These are phyloP conservation scores for Aphanomyces invadans DNA, from an alignment of 352 stramenopile genomes.

Conservation along the genomic window DNA sequence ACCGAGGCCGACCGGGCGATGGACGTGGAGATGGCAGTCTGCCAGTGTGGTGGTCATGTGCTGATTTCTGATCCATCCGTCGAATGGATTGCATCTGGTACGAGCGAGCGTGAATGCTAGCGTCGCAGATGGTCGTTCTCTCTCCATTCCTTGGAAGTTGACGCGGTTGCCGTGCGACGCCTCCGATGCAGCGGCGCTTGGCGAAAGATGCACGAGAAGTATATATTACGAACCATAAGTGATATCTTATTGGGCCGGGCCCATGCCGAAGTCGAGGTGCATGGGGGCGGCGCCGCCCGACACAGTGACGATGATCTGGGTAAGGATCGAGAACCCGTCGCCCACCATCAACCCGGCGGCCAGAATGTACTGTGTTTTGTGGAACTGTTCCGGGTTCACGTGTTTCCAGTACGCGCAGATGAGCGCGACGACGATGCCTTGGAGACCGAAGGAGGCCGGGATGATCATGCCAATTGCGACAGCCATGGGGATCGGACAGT, in stretches of 20 bases:
- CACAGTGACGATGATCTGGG: slow-evolving; percentile 21
- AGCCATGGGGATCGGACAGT: slow-evolving; percentile 16
- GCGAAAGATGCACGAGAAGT: too few species aligned
- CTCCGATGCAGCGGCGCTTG: too few species aligned
- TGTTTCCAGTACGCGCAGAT: slow-evolving; percentile 13
- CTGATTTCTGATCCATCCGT: too few species aligned
- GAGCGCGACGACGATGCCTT: slow-evolving; percentile 5
- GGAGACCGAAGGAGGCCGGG: slow-evolving; percentile 15
- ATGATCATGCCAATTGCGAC: slow-evolving; percentile 23
- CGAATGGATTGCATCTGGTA: too few species aligned
- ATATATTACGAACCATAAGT: too few species aligned
- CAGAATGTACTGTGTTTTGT: slow-evolving; percentile 24
- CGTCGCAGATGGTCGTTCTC: too few species aligned
- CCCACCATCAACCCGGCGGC: slow-evolving; percentile 16
- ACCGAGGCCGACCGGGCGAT: too few species aligned
- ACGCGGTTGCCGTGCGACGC: too few species aligned
- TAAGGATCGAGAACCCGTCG: slow-evolving; percentile 19
- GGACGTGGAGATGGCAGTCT: too few species aligned
- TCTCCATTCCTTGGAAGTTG: too few species aligned
- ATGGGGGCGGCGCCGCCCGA: slow-evolving; percentile 6
- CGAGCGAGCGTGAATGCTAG: too few species aligned
- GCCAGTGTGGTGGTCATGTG: too few species aligned
- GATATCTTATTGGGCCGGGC: background rate
- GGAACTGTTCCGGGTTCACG: background rate
- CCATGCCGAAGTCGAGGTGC: background rate